phyloP scores from a whole-genome alignment of 2,329 filamentous ascomycete genomes.

The Cladorrhinum sp. region DNA sequence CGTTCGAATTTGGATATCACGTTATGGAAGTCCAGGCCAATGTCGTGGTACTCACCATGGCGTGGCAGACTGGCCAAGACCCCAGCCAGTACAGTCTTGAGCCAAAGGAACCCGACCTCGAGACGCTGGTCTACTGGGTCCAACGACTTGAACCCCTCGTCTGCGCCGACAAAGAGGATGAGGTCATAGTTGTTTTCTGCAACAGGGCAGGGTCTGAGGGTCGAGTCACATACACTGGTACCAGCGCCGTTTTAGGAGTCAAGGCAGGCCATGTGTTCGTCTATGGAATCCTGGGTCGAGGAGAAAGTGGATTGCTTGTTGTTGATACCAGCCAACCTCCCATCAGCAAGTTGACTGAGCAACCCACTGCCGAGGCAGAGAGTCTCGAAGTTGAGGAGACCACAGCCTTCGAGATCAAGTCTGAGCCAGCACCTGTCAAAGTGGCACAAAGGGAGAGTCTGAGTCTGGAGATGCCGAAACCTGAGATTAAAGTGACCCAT shows the following conservation, averaged over 20 bases:
- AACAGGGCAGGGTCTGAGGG: conserved; percentile 69
- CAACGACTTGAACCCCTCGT: conserved; percentile 66
- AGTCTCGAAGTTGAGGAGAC: not conserved
- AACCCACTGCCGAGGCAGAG: conserved; percentile 23
- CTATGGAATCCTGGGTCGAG: conserved; percentile 69
- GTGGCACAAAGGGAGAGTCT: not conserved
- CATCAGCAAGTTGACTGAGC: conserved; percentile 44
- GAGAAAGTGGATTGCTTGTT: conserved; percentile 64
- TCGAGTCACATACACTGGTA: conserved; percentile 68
- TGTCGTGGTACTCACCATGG: conserved; percentile 71
- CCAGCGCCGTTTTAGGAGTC: conserved; percentile 68
- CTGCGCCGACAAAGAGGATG: conserved; percentile 47
- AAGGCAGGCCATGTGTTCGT: conserved; percentile 62
- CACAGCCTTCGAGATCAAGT: not conserved
- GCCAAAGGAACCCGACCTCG: conserved; percentile 63
- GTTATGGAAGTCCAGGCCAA: conserved; percentile 55
- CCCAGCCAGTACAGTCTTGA: conserved; percentile 43
- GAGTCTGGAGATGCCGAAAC: not conserved
- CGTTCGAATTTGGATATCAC: conserved; percentile 54
- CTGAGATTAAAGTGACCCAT: not conserved
- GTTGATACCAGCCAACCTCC: conserved; percentile 57
- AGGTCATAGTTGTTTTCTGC: conserved; percentile 66
- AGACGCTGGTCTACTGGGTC: conserved; percentile 74
- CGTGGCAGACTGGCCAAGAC: conserved; percentile 66
- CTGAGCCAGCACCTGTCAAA: not conserved